Evolutionary conservation across 2,329 filamentous ascomycete genomes (phyloP), one percentile per base, ranked within the genome.

Genomic region (Trichoderma citrinoviride): DNA sequence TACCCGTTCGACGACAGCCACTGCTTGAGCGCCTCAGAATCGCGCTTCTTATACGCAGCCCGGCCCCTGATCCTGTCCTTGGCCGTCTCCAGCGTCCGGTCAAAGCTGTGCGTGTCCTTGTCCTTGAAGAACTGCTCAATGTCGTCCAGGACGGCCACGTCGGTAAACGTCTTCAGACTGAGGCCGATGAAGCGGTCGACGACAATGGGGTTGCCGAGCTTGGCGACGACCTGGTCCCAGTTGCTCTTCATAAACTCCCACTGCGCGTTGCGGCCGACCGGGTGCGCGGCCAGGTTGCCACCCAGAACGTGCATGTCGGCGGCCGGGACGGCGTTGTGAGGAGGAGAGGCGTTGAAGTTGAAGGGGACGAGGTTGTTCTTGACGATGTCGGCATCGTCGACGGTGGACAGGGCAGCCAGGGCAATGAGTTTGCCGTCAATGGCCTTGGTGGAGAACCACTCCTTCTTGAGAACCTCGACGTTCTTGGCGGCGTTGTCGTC

Each of bases 341-440:
- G 83, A 1, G 83, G 83, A 1, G 82, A 81, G 40, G 77, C 83
- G 75, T 90, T 89, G 70, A 92, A 93, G 77, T 96, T 90, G 77
- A 93, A 97, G 85, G 78, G 89, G 71, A 82, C 90, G 73, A 84
- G 88, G 83, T 73, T 89, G 78, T 78, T 78, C 64, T 84, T 80
- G 50, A 96, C 87, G 33, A 97, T 80, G 10, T 87, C 85, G 12
- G 78, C 74, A 63, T 92, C 86, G 71, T 89, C 88, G 21, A 90
- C 87, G 44, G 88, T 86, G 40, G 93, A 92, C 50, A 99, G 84
- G 4, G 90, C 87, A 43, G 85, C 82, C 3, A 98, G 85, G 69
- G 87, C 90, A 68, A 96, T 90, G 70, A 97, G 93, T 77, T 93
- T 96, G 71, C 93, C 93, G 72, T 98, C 95, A 43, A 97, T 88